Evolutionary conservation across 225 moss, liverwort and hornwort genomes (phyloP).

Genomic region (Anthoceros angustus): DNA sequence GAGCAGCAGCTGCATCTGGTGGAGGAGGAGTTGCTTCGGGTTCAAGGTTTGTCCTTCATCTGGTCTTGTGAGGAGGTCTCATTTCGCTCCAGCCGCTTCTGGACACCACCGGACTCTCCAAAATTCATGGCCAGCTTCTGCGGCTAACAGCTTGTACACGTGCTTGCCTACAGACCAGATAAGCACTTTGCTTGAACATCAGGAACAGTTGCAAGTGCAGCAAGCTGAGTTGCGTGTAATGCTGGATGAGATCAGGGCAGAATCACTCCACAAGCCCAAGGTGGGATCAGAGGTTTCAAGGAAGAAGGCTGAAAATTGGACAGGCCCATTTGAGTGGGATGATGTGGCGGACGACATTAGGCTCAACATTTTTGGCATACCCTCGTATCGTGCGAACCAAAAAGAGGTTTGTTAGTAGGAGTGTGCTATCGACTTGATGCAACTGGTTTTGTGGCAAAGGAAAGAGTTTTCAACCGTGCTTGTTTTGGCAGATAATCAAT

Average conservation of each 20-base stretch:
- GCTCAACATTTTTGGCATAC: conserved; percentile 76
- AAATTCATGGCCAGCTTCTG: too few species aligned
- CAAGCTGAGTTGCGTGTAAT: conserved; percentile 50
- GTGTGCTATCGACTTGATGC: neutral
- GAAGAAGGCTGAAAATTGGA: conserved; percentile 53
- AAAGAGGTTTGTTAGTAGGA: conserved; percentile 40
- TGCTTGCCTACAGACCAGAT: conserved; percentile 45
- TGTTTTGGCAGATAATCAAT: conserved; percentile 65
- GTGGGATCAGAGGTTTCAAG: conserved; percentile 27
- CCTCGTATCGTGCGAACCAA: conserved; percentile 78
- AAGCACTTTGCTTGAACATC: conserved; percentile 45
- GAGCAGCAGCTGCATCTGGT: conserved; percentile 68
- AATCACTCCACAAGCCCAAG: conserved; percentile 34
- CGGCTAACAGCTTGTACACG: neutral
- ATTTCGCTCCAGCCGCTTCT: neutral
- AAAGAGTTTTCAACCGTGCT: neutral
- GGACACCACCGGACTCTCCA: neutral
- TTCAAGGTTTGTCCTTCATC: conserved; percentile 41
- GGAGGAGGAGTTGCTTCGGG: conserved; percentile 65
- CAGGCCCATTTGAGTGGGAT: conserved; percentile 75
- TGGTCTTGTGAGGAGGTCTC: neutral
- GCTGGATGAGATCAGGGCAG: conserved; percentile 33
- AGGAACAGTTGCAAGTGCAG: conserved; percentile 55
- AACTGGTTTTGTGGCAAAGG: too few species aligned
- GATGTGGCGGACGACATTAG: conserved; percentile 62